These are phyloP conservation scores for Rhynchosporium graminicola DNA, from an alignment of 2,329 filamentous ascomycete genomes.

Conservation along the genomic window DNA sequence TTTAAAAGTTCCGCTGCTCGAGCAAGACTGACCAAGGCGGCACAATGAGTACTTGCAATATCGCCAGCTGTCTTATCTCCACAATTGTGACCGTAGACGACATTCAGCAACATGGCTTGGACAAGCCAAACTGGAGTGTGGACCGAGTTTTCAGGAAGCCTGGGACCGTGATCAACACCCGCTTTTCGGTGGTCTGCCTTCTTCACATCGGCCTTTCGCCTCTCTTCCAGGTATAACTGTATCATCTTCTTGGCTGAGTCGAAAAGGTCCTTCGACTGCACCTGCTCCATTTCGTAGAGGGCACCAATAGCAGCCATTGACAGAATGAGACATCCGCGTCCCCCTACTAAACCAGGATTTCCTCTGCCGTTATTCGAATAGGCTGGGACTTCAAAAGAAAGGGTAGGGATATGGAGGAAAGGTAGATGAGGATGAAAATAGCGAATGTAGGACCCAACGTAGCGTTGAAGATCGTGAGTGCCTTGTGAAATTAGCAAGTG, in stretches of 20 bases:
- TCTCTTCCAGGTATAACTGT: conserved; percentile 86
- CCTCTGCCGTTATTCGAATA: conserved; percentile 63
- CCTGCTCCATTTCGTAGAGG: conserved; percentile 82
- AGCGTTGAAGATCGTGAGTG: conserved; percentile 84
- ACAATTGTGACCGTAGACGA: conserved; percentile 93
- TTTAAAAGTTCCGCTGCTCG: conserved; percentile 79
- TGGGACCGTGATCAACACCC: conserved; percentile 50
- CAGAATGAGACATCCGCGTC: conserved; percentile 81
- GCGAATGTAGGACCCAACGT: conserved; percentile 84
- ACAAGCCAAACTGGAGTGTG: conserved; percentile 92
- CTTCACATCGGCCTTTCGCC: conserved; percentile 79
- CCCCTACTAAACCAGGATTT: conserved; percentile 64
- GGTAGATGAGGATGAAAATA: conserved; percentile 94
- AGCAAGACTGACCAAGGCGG: conserved; percentile 85
- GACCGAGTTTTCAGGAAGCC: conserved; percentile 58
- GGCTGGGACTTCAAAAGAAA: conserved; percentile 82
- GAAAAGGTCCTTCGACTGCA: conserved; percentile 80
- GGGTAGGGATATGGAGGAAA: conserved; percentile 88
- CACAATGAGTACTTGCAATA: conserved; percentile 89
- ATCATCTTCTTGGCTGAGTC: conserved; percentile 96
- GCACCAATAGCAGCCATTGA: conserved; percentile 85
- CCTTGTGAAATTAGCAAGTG: conserved; percentile 34
- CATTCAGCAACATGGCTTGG: conserved; percentile 94
- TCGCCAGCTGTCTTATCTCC: conserved; percentile 88
- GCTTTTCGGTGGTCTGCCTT: conserved; percentile 59